Percentiles rank a stretch among this genome's conserved stretches.
Evolutionary conservation across 441 rosid genomes (phyloP).

Genomic region (Pelargonium cotyledonis): DNA sequence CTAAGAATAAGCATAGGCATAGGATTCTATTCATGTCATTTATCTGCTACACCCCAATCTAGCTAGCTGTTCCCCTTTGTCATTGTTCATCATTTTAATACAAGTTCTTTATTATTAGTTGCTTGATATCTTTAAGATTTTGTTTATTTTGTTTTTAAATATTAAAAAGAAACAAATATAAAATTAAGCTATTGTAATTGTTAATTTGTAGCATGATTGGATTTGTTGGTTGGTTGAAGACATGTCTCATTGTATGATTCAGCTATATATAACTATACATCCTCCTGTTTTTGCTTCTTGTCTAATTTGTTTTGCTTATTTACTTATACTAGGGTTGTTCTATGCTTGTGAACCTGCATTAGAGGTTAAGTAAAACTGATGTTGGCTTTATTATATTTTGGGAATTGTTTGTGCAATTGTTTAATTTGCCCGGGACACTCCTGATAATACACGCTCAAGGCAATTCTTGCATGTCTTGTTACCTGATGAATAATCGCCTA

Average conservation of each 20-base stretch:
- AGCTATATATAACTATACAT: background rate
- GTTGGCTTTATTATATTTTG: background rate
- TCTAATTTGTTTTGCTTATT: background rate
- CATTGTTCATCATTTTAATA: background rate
- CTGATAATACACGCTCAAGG: no score
- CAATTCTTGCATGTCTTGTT: no score
- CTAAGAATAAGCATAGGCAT: background rate
- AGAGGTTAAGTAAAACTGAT: no score
- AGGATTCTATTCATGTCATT: slow-evolving; percentile 2
- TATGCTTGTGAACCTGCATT: background rate
- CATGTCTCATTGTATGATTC: background rate
- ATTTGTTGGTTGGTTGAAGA: background rate
- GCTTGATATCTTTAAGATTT: no score
- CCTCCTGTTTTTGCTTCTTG: background rate
- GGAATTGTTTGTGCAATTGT: background rate
- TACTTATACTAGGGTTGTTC: background rate
- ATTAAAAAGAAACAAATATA: no score
- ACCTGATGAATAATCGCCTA: no score
- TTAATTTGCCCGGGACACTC: background rate
- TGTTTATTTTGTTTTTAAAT: background rate
- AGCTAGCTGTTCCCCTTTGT: background rate
- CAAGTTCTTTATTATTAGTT: background rate
- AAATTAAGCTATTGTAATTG: background rate
- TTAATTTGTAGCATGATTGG: background rate
- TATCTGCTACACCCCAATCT: background rate